Conservation (phyloP, 768 basidiomycete genomes). For the Termitomyces sp. region DNA sequence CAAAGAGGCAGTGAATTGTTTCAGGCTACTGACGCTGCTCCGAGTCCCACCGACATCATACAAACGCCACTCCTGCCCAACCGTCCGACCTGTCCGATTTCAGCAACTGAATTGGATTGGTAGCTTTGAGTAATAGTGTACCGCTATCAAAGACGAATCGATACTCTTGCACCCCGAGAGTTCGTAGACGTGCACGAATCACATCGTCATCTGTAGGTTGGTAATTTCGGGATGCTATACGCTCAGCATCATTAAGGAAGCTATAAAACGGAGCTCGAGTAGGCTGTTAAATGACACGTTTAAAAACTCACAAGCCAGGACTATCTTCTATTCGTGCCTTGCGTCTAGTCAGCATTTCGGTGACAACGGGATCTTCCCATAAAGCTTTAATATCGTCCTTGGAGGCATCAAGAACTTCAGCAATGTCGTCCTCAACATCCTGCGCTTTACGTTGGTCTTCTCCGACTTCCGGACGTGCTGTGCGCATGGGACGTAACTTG, state of each 20-base stretch:
- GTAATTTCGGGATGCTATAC: constrained; percentile 60
- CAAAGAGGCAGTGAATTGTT: background rate
- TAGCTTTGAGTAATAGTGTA: constrained; percentile 20
- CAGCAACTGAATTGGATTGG: background rate
- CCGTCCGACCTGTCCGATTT: constrained; percentile 41
- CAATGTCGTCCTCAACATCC: constrained; percentile 49
- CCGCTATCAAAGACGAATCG: constrained; percentile 62
- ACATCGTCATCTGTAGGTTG: constrained; percentile 75
- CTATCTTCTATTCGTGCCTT: constrained; percentile 62
- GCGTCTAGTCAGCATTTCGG: constrained; percentile 51
- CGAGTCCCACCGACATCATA: constrained; percentile 81
- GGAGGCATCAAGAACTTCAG: constrained; percentile 56
- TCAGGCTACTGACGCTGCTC: constrained; percentile 48
- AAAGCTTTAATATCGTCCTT: constrained; percentile 63
- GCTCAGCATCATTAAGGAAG: constrained; percentile 66
- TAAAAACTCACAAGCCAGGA: constrained; percentile 64
- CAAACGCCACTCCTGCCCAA: constrained; percentile 72
- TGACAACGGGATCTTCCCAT: constrained; percentile 64
- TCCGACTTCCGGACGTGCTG: constrained; percentile 18
- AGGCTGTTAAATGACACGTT: background rate
- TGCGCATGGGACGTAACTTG: constrained; percentile 41
- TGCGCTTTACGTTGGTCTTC: constrained; percentile 24
- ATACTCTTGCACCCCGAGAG: constrained; percentile 77
- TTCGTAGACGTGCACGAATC: constrained; percentile 73
- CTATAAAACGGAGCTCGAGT: constrained; percentile 28